Evolutionary conservation across 306 rosid species (phyloP).

Genomic region (Castanea mollissima): DNA sequence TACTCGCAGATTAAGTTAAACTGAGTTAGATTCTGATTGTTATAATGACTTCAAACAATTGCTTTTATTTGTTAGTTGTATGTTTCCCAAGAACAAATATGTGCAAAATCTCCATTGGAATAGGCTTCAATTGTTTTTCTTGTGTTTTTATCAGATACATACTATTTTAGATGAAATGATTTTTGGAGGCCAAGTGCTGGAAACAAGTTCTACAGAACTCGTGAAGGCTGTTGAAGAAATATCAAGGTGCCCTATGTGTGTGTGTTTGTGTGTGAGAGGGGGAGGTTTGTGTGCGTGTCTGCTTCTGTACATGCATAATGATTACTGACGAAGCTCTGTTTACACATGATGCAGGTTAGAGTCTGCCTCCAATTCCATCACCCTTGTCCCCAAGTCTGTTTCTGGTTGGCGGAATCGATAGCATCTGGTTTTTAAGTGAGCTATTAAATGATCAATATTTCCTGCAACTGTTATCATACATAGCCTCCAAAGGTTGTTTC

Average conservation of each 20-base stretch:
- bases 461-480: not conserved
- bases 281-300: not conserved
- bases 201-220: conserved; percentile 87
- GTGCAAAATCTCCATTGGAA: conserved; percentile 10
- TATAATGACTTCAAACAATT: not conserved
- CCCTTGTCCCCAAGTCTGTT: conserved; percentile 78
- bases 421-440: conserved; percentile 1
- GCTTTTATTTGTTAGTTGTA: not conserved
- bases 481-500: no score
- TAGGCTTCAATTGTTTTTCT: conserved; percentile 14
- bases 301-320: not conserved
- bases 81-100: conserved; percentile 1
- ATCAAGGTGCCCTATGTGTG: conserved; percentile 46
- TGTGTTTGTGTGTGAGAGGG: not conserved
- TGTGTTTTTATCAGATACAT: conserved; percentile 55
- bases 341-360: conserved; percentile 59
- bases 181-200: conserved; percentile 91
- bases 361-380: conserved; percentile 69
- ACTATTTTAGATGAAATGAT: conserved; percentile 79
- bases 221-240: conserved; percentile 83
- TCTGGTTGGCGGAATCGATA: conserved; percentile 75
- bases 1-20: not conserved
- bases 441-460: not conserved
- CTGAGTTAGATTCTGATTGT: not conserved
- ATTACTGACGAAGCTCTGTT: not conserved